These are phyloP conservation scores for Penicillium antarcticum DNA, from an alignment of 495 filamentous ascomycete species.

Conservation along the genomic window DNA sequence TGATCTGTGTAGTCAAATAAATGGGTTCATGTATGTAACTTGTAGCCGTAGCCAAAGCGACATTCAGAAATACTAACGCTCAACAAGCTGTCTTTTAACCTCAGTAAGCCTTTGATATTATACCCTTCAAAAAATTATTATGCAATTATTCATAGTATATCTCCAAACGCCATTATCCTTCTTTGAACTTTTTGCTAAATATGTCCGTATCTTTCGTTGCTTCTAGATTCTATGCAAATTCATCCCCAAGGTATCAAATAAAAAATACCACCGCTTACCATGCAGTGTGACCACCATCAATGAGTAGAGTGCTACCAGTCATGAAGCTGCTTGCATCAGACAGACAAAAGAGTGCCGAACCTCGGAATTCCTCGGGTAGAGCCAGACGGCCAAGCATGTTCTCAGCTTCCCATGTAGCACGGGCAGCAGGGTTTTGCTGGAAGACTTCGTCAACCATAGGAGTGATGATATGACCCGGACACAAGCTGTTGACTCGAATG, in stretches of 20 bases:
- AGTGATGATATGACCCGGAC: conserved; percentile 69
- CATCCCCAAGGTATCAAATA: neutral
- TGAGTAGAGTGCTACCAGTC: conserved; percentile 60
- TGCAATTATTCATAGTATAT: neutral
- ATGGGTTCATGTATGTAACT: no score
- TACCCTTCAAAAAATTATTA: no score
- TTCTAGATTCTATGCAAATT: neutral
- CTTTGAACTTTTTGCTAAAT: neutral
- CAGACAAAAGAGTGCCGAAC: conserved; percentile 57
- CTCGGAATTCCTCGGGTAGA: conserved; percentile 62
- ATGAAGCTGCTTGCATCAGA: conserved; percentile 69
- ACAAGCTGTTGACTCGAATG: conserved; percentile 65
- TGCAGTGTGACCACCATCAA: conserved; percentile 64
- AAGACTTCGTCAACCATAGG: conserved; percentile 70
- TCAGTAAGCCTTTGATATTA: no score
- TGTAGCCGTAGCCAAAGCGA: no score
- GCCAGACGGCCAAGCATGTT: conserved; percentile 69
- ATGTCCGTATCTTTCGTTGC: neutral
- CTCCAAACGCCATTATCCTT: neutral
- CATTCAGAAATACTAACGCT: no score
- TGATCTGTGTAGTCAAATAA: no score
- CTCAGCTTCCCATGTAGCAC: conserved; percentile 60
- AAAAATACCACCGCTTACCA: conserved; percentile 31
- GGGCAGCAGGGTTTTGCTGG: conserved; percentile 56
- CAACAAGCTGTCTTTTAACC: no score